These are phyloP conservation scores for Paratinospora sagittata DNA, from an alignment of 164 flowering plant species.

Conservation along the genomic window DNA sequence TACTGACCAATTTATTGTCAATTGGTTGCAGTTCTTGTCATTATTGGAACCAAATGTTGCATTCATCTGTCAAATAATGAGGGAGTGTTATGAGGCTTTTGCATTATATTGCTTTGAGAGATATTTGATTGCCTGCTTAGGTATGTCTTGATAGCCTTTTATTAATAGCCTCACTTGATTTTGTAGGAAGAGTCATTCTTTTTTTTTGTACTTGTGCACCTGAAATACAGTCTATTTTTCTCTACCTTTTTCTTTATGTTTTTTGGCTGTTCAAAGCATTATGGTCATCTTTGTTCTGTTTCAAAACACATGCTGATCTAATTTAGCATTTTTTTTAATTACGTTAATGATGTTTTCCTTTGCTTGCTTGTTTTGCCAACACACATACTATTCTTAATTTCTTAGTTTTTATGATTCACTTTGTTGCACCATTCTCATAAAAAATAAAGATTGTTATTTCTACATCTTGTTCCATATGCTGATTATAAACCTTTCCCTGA, in stretches of 20 bases:
- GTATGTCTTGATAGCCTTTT: slow-evolving; percentile 31
- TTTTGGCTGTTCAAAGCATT: neutral
- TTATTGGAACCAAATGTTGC: slow-evolving; percentile 69
- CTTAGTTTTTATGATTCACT: neutral
- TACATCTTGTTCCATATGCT: neutral
- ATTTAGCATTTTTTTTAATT: neutral
- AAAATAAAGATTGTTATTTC: neutral
- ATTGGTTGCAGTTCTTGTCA: slow-evolving; percentile 57
- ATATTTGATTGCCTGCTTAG: slow-evolving; percentile 94
- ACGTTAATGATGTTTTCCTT: neutral
- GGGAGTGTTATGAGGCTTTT: slow-evolving; percentile 98
- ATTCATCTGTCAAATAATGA: slow-evolving; percentile 78
- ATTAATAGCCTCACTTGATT: neutral
- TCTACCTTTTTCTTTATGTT: neutral
- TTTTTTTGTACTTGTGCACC: neutral
- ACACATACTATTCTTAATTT: too few species aligned
- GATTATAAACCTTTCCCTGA: neutral
- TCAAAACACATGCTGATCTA: neutral
- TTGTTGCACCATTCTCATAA: neutral
- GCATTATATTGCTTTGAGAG: slow-evolving; percentile 98
- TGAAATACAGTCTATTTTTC: neutral
- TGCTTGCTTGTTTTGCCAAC: neutral
- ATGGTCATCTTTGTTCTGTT: neutral
- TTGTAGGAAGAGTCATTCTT: neutral
- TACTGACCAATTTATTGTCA: neutral